These are phyloP conservation scores for Tolypocladium tundrense DNA, from an alignment of 2,329 filamentous ascomycete genomes.

Conservation along the genomic window DNA sequence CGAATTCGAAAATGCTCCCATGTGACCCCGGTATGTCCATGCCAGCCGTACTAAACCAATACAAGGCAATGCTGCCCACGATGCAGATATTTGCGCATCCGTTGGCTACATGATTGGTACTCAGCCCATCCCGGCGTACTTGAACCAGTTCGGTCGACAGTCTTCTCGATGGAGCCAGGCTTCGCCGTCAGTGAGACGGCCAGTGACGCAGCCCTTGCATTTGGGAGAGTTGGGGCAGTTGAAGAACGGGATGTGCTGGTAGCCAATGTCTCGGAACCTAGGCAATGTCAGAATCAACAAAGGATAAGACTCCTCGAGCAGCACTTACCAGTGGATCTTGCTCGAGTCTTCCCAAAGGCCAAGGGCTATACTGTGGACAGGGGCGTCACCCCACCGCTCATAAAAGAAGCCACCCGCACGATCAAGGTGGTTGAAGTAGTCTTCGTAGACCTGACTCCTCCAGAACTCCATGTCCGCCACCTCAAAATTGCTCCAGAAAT, in stretches of 20 bases:
- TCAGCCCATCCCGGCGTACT: constrained; percentile 76
- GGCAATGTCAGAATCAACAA: constrained; percentile 4
- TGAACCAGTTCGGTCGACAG: constrained; percentile 95
- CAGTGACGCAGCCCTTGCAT: constrained; percentile 78
- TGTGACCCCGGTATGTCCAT: background rate
- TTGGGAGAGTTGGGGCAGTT: constrained; percentile 97
- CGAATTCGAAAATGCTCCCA: background rate
- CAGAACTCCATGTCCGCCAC: constrained; percentile 90
- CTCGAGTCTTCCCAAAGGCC: constrained; percentile 84
- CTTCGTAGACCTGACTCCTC: constrained; percentile 80
- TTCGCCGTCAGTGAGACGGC: constrained; percentile 82
- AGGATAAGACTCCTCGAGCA: background rate
- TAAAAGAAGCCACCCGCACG: constrained; percentile 97
- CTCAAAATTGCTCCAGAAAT: constrained; percentile 99
- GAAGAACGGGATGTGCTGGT: constrained; percentile 97
- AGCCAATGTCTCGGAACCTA: constrained; percentile 98
- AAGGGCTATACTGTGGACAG: constrained; percentile 88
- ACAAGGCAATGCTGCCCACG: background rate
- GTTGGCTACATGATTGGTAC: constrained; percentile 7
- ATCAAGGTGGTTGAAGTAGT: constrained; percentile 96
- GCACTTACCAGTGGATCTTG: constrained; percentile 80
- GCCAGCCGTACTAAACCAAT: background rate
- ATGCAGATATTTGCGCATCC: background rate
- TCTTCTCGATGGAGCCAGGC: constrained; percentile 80
- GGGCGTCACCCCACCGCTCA: constrained; percentile 95